Evolutionary conservation across 1,139 yeast species (phyloP), one percentile per base, ranked within the genome.

Genomic region (Pichia kudriavzevii): DNA sequence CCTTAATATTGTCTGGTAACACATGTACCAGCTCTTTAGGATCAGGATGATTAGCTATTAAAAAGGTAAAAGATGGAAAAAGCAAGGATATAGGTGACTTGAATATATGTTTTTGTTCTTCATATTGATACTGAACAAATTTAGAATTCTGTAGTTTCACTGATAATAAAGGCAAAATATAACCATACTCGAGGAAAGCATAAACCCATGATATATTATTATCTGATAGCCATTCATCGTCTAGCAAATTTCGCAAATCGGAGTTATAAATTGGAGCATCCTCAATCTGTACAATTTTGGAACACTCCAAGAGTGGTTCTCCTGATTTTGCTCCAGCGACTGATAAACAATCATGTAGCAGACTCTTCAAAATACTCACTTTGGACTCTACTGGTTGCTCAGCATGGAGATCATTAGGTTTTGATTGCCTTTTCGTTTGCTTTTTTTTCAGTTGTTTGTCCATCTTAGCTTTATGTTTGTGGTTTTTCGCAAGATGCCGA

Each of bases 151-250:
- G 46, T 38, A 44, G 17, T 45, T 46, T 35, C 47, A 54, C 26
- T 33, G 44, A 30, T 25, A 54, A 34, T 1, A 45, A 41, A 13
- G 57, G 56, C 5, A 44, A 27, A 4, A 50, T 36, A 30, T 59
- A 61, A 22, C 54, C 49, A 2, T 60, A 50, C 39, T 66, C 68
- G n/a, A 82, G 56, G 43, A 69, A 64, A 51, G 79, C 87, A 53
- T 67, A 80, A 17, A 78, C 57, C 40, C 80, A 71, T 1, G 82
- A 63, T 25, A 82, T 69, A 44, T 78, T 74, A 48, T 78, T 79
- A 49, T 81, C 93, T 48, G 76, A 78, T 22, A 82, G 59, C 93
- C 93, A 81, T 49, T 78, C 80, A 21, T 72, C 81, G 31, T 64
- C 64, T 34, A 54, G 53, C 25, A 67, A 53, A 46, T 64, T 69